Base-by-base conservation (phyloP, 192 early-diverging fungal species). In the Gamsiella multidivaricata region DNA sequence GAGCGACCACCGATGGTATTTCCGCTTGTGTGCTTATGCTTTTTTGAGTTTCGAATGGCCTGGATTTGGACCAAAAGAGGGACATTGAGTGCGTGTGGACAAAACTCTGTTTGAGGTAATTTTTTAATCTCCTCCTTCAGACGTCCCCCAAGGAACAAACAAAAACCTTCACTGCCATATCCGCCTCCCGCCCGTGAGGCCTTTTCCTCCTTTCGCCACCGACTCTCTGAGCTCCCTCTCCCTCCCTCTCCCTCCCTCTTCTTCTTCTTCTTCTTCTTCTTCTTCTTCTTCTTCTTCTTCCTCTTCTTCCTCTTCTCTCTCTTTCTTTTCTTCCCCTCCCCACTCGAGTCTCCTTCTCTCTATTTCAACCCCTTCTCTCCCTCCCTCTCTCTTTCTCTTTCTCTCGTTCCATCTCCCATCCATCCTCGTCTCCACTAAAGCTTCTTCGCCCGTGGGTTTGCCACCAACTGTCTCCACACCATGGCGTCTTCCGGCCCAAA, bases 401-500 rank as follows among this genome's bases (percentile, higher is more conserved):
- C 47, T 59, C 23, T 15, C 50, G 32, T 23, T 57, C 54, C 32
- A 4, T 33, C 61, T 28, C 11, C 18, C 25, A 32, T 45, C 41
- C 33, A 1, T 0, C 37, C 18, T 31, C 20, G 18, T 33, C 43
- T 58, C 18, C 32, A 47, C 47, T 28, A 25, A 25, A 32, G 18
- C 2, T 22, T 0, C 11, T 23, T 22, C 20, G 5, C n/a, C 42
- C 45, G 15, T 6, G 3, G 23, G 34, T 37, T 18, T 34, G 12
- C 57, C 42, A n/a, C 14, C 43, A 29, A 9, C 26, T 25, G 8
- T 52, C 49, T 28, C 1, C 15, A 54, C 20, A 31, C 59, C 34
- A 72, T 64, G 67, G 56, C 56, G 5, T 68, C 65, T 33, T 22
- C 43, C 43, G 58, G 58, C 33, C 22, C 55, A 22, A 4, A 31